Conservation (phyloP, 108 stramenopile species). For the Skeletonema potamos region DNA sequence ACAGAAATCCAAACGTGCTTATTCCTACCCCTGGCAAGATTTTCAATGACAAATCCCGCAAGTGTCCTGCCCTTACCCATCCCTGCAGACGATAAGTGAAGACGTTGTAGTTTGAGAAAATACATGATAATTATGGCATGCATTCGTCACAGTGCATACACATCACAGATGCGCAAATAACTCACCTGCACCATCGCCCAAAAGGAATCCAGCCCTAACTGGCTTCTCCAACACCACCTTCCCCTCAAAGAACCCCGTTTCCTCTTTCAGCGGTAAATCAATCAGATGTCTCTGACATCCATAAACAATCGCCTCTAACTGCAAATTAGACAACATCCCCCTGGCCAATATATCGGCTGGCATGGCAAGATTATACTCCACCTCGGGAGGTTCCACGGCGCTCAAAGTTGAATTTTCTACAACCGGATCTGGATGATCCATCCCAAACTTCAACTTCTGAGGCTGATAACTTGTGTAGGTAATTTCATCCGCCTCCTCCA, state of each 20-base stretch:
- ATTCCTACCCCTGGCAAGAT: conserved; percentile 16
- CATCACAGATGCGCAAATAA: too few relatives aligned
- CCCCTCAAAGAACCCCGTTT: not conserved
- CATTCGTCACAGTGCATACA: not conserved
- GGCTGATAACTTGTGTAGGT: conserved; percentile 30
- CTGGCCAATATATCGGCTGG: conserved; percentile 18
- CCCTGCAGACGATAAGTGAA: not conserved
- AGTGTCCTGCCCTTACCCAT: conserved; percentile 58
- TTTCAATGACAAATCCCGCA: conserved; percentile 43
- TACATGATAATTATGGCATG: not conserved
- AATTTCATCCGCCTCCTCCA: conserved; percentile 34
- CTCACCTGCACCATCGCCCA: conserved; percentile 56
- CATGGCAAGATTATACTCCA: conserved; percentile 40
- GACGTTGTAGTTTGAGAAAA: not conserved
- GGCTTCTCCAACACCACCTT: conserved; percentile 7
- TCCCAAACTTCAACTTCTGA: conserved; percentile 11
- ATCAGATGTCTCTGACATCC: conserved; percentile 34
- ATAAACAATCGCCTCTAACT: conserved; percentile 44
- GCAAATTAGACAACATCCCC: conserved; percentile 32
- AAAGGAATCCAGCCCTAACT: conserved; percentile 44
- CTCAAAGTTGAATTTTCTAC: conserved; percentile 34
- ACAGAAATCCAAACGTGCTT: conserved; percentile 40
- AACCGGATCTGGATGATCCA: conserved; percentile 34
- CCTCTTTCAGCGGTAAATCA: conserved; percentile 7
- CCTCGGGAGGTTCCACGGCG: conserved; percentile 33